Evolutionary conservation across 2,329 filamentous ascomycete species (phyloP).

Genomic region (Sordariomycetes sp.): DNA sequence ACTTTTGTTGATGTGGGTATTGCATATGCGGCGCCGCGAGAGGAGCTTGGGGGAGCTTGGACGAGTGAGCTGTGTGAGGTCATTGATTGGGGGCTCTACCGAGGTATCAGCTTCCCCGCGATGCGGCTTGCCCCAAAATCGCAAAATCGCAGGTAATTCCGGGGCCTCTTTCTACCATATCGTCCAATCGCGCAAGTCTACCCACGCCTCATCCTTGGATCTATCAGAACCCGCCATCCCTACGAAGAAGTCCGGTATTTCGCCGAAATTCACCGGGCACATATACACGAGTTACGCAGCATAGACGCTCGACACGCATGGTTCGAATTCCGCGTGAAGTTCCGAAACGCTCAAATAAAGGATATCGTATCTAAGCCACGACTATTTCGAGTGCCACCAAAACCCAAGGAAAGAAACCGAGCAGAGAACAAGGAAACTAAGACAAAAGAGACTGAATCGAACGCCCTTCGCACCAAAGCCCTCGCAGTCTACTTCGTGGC

Average conservation of each 20-base stretch:
- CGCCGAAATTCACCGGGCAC: not conserved
- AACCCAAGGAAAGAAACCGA: not conserved
- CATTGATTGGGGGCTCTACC: not conserved
- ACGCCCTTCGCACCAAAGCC: not conserved
- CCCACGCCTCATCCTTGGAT: too few relatives aligned
- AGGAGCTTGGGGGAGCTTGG: not conserved
- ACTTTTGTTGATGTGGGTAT: not conserved
- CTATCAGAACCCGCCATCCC: not conserved
- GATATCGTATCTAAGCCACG: not conserved
- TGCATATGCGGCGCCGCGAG: not conserved
- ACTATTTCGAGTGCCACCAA: not conserved
- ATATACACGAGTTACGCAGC: not conserved
- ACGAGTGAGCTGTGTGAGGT: not conserved
- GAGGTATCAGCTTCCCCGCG: not conserved
- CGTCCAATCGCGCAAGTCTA: too few relatives aligned
- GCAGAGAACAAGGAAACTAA: not conserved
- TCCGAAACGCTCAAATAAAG: not conserved
- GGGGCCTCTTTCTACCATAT: too few relatives aligned
- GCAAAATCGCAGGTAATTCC: not conserved
- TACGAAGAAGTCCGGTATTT: not conserved
- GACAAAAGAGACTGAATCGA: not conserved
- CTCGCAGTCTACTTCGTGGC: constrained; percentile 28
- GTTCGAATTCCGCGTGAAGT: not conserved
- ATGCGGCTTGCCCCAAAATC: not conserved
- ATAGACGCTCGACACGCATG: not conserved